Evolutionary conservation across 192 early-diverging fungal genomes (phyloP).

Genomic region (Umbelopsis sp.): DNA sequence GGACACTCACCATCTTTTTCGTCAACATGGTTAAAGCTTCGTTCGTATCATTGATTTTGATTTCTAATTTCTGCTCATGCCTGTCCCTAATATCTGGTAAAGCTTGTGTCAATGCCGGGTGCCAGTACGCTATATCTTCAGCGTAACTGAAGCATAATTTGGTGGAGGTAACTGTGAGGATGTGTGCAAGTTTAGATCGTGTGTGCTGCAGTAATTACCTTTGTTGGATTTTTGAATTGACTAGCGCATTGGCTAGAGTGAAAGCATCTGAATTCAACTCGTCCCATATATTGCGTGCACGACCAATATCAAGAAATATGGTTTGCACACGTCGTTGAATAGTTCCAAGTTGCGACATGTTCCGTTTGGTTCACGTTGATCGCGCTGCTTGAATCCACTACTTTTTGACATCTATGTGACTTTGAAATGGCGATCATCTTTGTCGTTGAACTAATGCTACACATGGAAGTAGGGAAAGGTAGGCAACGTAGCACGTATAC

Average conservation of each 20-base stretch:
- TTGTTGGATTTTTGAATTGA: constrained; percentile 36
- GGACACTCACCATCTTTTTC: constrained; percentile 21
- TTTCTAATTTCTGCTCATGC: constrained; percentile 31
- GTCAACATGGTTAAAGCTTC: constrained; percentile 16
- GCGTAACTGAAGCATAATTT: constrained; percentile 24
- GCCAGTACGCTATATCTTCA: constrained; percentile 37
- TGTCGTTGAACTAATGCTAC: neutral
- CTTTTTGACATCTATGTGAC: too few relatives aligned
- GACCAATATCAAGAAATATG: constrained; percentile 34
- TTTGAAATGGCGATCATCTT: too few relatives aligned
- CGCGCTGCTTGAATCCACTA: too few relatives aligned
- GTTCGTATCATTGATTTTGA: neutral
- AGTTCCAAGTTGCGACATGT: constrained; percentile 25
- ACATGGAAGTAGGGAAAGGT: neutral
- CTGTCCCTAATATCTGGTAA: constrained; percentile 26
- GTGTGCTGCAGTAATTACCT: constrained; percentile 17
- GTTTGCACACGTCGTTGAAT: constrained; percentile 32
- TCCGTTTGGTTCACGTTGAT: too few relatives aligned
- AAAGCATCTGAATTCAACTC: constrained; percentile 36
- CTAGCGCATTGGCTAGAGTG: constrained; percentile 25
- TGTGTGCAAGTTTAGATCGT: neutral
- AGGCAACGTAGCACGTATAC: neutral
- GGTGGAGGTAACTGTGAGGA: neutral
- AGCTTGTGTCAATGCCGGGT: constrained; percentile 22
- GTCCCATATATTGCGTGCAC: constrained; percentile 30